Base-by-base conservation (phyloP, 2,329 filamentous ascomycete species). In the Claviceps fusiformis region DNA sequence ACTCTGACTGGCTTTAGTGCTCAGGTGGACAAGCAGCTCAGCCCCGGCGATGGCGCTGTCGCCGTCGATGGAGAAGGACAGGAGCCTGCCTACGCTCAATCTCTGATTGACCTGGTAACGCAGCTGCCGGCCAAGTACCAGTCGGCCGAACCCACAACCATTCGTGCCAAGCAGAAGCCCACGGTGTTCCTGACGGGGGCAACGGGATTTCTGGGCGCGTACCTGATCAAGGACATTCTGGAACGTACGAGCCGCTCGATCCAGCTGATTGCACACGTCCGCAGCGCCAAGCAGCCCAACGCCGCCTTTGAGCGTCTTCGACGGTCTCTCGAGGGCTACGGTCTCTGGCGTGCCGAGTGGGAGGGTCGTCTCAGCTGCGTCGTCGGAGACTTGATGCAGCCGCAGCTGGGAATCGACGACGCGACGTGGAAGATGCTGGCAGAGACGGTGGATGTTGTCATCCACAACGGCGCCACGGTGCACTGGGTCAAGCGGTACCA, bases 141-240 rank as follows among this genome's bases (percentile, higher is more conserved):
- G 49, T 59, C 61, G 3, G 65, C 64, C 1, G 63, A 64, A 10
- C 78, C 82, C 1, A 59, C 27, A 57, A 59, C 39, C 50, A 62
- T 27, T 60, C 67, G 13, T 62, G 68, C 59, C 58, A 69, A 56
- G 56, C 64, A 52, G 39, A 52, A 15, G 17, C 50, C 50, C 10
- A 89, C 85, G 0, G 76, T 93, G 11, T 87, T 96, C 68, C 72
- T 96, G 5, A 96, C 91, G 3, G 90, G 92, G 47, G 89, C 88
- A 4, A 96, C 65, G 1, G 65, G 66, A 27, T 96, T 96, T 74
- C 71, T 96, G 24, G 91, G 91, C 33, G 80, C 87, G 0, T 95
- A 90, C 64, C 74, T 96, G 11, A 73, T 95, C 37, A 79, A 79
- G 55, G 88, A 95, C 55, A 70, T 95, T 1, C 75, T 96, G 79